A percentile compares a stretch with the other conserved stretches of the same genome.
These are phyloP conservation scores for Arctium minus DNA, from an alignment of 129 eudicot species.

Conservation along the genomic window DNA sequence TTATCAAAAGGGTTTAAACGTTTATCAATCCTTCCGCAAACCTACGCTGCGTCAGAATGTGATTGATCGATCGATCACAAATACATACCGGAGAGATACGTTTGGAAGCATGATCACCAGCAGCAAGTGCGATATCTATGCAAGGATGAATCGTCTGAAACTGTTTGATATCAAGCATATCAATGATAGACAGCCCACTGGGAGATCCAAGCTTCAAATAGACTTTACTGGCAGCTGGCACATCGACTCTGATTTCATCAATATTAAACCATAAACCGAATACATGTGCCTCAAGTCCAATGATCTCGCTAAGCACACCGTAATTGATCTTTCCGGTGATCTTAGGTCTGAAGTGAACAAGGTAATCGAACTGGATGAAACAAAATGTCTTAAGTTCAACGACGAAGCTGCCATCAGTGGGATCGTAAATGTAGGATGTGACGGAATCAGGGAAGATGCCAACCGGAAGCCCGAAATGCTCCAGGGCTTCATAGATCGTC, in stretches of 20 bases:
- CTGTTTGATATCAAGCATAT: constrained; percentile 46
- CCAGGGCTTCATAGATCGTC: constrained; percentile 50
- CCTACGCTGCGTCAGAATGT: background rate
- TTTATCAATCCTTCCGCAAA: too few species aligned
- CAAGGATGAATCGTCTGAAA: constrained; percentile 60
- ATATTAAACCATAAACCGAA: constrained; percentile 54
- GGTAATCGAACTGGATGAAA: constrained; percentile 61
- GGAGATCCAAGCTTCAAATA: constrained; percentile 54
- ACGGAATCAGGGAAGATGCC: constrained; percentile 67
- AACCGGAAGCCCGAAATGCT: constrained; percentile 54
- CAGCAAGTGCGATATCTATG: constrained; percentile 18
- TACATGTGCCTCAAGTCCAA: constrained; percentile 48
- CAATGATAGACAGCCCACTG: too few species aligned
- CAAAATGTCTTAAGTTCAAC: constrained; percentile 46
- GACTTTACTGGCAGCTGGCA: constrained; percentile 51
- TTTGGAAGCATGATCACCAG: background rate
- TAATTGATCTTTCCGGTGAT: constrained; percentile 50
- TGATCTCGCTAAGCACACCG: constrained; percentile 52
- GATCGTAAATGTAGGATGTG: constrained; percentile 35
- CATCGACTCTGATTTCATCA: constrained; percentile 58
- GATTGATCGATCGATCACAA: background rate
- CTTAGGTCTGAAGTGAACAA: constrained; percentile 48
- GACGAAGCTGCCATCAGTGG: constrained; percentile 38
- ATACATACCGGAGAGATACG: background rate
- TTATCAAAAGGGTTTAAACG: too few species aligned